Evolutionary conservation across 331 rosid species (phyloP).

Genomic region (Stylosanthes scabra): DNA sequence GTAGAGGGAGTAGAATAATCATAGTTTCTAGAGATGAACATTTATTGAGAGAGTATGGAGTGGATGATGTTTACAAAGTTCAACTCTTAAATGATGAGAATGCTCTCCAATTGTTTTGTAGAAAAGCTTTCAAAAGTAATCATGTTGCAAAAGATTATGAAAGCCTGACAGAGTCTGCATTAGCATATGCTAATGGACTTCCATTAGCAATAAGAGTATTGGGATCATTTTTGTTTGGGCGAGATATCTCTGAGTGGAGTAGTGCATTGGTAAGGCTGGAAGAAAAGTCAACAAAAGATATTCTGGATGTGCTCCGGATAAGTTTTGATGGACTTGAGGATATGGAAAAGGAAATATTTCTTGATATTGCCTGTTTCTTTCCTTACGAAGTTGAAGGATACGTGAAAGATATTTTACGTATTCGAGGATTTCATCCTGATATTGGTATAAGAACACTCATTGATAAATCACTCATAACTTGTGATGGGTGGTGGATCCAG

Average conservation of each 20-base stretch:
- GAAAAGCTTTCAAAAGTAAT: neutral
- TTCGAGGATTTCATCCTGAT: neutral
- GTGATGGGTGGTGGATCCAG: no score
- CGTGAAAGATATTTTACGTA: neutral
- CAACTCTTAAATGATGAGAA: neutral
- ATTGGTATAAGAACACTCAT: constrained; percentile 1
- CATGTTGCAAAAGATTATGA: neutral
- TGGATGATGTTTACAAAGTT: neutral
- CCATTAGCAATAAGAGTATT: constrained; percentile 21
- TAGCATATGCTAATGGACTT: constrained; percentile 24
- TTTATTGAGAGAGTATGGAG: neutral
- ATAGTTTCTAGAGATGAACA: constrained; percentile 36
- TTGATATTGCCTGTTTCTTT: constrained; percentile 38
- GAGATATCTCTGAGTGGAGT: constrained; percentile 27
- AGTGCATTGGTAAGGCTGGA: constrained; percentile 5
- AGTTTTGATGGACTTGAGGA: constrained; percentile 14
- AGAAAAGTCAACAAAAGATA: neutral
- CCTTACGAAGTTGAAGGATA: fast-evolving
- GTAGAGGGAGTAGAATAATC: constrained; percentile 35
- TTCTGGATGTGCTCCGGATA: constrained; percentile 29
- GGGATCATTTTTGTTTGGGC: constrained; percentile 19
- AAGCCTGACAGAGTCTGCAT: neutral
- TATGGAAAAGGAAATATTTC: constrained; percentile 23
- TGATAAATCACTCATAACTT: constrained; percentile 1
- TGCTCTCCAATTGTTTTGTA: constrained; percentile 31